Evolutionary conservation across 352 stramenopile species (phyloP).

Genomic region (Phytopythium litorale): DNA sequence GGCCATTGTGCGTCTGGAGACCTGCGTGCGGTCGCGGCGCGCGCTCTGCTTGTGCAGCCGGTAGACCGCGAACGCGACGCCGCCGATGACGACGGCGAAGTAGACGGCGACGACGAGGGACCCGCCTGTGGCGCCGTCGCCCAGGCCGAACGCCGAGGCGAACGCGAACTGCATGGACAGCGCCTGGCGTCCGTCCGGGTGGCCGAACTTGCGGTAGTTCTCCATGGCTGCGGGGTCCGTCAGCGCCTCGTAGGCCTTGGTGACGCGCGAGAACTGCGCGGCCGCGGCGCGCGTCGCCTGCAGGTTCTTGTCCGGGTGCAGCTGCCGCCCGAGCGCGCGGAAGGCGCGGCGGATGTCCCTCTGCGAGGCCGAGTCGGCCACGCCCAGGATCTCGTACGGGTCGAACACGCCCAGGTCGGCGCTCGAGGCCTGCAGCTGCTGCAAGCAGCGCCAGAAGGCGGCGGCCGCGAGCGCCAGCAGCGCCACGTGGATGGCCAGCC

Average conservation of each 20-base stretch:
- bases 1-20: slow-evolving; percentile 42
- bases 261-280: slow-evolving; percentile 60
- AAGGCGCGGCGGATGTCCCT: slow-evolving; percentile 78
- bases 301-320: slow-evolving; percentile 85
- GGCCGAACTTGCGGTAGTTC: slow-evolving; percentile 79
- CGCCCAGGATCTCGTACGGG: slow-evolving; percentile 80
- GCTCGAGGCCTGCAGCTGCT: slow-evolving; percentile 64
- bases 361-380: slow-evolving; percentile 46
- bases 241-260: slow-evolving; percentile 85
- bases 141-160: slow-evolving; percentile 44
- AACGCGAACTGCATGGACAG: slow-evolving; percentile 72
- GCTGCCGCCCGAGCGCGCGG: slow-evolving; percentile 49
- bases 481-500: slow-evolving; percentile 45
- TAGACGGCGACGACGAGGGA: slow-evolving; percentile 71
- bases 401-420: slow-evolving; percentile 75
- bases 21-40: slow-evolving; percentile 54
- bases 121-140: slow-evolving; percentile 25
- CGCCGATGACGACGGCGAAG: slow-evolving; percentile 60
- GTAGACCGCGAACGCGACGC: slow-evolving; percentile 59
- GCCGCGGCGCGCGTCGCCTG: slow-evolving; percentile 32
- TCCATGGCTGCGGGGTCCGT: slow-evolving; percentile 64
- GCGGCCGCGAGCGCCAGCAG: slow-evolving; percentile 43
- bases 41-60: slow-evolving; percentile 50
- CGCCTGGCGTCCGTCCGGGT: slow-evolving; percentile 77
- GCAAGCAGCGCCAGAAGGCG: slow-evolving; percentile 45